These are phyloP conservation scores for Ascodesmis nigricans DNA, from an alignment of 495 filamentous ascomycete genomes.

Conservation along the genomic window DNA sequence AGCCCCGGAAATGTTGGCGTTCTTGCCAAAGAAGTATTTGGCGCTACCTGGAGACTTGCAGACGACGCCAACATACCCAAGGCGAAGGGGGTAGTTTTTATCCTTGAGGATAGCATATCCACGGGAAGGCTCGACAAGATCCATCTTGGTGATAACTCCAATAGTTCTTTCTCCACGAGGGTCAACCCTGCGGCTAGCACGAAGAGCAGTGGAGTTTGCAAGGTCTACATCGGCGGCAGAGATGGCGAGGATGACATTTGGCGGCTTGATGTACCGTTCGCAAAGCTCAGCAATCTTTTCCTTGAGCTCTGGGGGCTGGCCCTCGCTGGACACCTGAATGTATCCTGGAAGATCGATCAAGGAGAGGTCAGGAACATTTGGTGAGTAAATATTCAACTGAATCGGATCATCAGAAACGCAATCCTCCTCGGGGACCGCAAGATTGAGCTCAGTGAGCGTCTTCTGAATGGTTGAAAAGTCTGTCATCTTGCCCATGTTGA, in stretches of 20 bases:
- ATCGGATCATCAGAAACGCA: constrained; percentile 96
- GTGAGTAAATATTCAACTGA: constrained; percentile 82
- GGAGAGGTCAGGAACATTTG: constrained; percentile 85
- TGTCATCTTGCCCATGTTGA: constrained; percentile 73
- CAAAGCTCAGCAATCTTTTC: constrained; percentile 90
- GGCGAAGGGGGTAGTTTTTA: constrained; percentile 75
- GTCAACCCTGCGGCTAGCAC: constrained; percentile 78
- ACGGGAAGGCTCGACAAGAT: constrained; percentile 69
- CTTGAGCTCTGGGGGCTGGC: constrained; percentile 81
- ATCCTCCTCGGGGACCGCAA: constrained; percentile 69
- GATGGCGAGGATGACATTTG: constrained; percentile 91
- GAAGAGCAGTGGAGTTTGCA: constrained; percentile 82
- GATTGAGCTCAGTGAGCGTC: constrained; percentile 83
- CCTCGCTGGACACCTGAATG: constrained; percentile 77
- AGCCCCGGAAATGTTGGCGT: constrained; percentile 53
- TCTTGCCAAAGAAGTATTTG: constrained; percentile 69
- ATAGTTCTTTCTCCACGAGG: constrained; percentile 90
- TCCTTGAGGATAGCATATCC: constrained; percentile 60
- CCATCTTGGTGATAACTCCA: constrained; percentile 98
- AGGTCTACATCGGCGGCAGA: constrained; percentile 94
- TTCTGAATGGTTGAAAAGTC: constrained; percentile 86
- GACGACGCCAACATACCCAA: constrained; percentile 96
- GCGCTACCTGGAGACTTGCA: constrained; percentile 46
- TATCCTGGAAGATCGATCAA: constrained; percentile 94
- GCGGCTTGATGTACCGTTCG: constrained; percentile 91